These are phyloP conservation scores for Fusarium proliferatum DNA, from an alignment of 2,329 filamentous ascomycete species.

Conservation along the genomic window DNA sequence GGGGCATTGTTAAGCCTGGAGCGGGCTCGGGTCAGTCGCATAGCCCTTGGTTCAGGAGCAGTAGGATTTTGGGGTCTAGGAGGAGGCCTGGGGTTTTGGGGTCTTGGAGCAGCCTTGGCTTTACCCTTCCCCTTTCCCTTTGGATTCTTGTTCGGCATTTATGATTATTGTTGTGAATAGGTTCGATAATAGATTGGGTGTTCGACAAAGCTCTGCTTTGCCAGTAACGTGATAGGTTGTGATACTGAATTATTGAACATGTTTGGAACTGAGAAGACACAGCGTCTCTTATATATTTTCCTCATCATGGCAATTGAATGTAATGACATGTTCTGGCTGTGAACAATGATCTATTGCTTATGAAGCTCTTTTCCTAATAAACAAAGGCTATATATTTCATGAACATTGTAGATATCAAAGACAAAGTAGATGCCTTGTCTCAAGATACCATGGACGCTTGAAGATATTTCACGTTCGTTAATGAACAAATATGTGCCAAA, in stretches of 20 bases:
- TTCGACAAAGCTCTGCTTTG: neutral
- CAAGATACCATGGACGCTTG: neutral
- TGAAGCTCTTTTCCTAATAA: neutral
- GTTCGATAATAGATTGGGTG: neutral
- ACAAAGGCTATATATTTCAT: slow-evolving; percentile 2
- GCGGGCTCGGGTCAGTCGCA: slow-evolving; percentile 38
- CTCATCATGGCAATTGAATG: neutral
- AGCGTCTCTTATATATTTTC: slow-evolving; percentile 8
- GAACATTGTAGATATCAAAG: neutral
- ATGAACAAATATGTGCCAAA: neutral
- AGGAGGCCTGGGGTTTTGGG: neutral
- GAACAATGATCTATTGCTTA: neutral
- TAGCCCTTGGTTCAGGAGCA: neutral
- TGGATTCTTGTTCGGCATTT: slow-evolving; percentile 11
- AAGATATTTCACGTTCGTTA: neutral
- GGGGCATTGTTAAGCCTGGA: slow-evolving; percentile 36
- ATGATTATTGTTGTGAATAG: slow-evolving; percentile 6
- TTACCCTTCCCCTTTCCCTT: neutral
- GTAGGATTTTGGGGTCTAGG: neutral
- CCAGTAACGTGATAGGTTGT: neutral
- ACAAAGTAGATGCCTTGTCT: neutral
- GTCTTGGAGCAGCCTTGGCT: neutral
- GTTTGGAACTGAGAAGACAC: neutral
- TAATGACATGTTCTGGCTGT: neutral
- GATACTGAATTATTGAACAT: neutral